phyloP scores from a whole-genome alignment of 441 rosid species.

The Populus hybrid region DNA sequence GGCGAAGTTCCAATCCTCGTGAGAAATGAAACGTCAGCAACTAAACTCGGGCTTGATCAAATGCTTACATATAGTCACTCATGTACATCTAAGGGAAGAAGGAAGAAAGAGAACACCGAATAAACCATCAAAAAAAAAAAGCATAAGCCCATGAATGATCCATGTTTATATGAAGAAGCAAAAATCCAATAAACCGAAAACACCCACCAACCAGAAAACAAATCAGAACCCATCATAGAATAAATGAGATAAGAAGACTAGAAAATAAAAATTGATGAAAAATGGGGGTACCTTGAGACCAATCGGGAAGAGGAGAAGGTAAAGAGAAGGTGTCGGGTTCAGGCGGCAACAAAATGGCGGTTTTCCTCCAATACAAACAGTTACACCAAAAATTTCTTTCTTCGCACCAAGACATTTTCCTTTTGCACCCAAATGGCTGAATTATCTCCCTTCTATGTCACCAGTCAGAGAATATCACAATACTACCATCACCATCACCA shows the following conservation, averaged over 20 bases:
- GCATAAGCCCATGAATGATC: slow-evolving; percentile 9
- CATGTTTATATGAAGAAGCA: slow-evolving; percentile 6
- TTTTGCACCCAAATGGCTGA: not conserved
- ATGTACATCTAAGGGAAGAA: not conserved
- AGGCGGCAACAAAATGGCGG: slow-evolving; percentile 25
- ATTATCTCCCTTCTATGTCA: not conserved
- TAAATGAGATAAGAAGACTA: not conserved
- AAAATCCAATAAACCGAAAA: slow-evolving; percentile 14
- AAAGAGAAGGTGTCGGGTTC: slow-evolving; percentile 51
- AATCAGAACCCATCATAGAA: not conserved
- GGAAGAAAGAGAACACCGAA: not conserved
- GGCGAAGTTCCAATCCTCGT: not conserved
- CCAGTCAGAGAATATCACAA: not conserved
- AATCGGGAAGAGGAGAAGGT: slow-evolving; percentile 56
- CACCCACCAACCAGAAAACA: slow-evolving; percentile 8
- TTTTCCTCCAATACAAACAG: slow-evolving; percentile 42
- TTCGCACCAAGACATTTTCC: not conserved
- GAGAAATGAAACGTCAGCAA: not conserved
- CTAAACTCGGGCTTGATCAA: not conserved
- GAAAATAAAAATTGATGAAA: not conserved
- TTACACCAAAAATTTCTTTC: slow-evolving; percentile 42
- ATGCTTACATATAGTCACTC: not conserved
- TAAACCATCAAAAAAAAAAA: not conserved
- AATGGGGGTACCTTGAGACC: slow-evolving; percentile 56
- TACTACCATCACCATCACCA: no score